These are phyloP conservation scores for Chaetomidium leptoderma DNA, from an alignment of 495 filamentous ascomycete species.

Conservation along the genomic window DNA sequence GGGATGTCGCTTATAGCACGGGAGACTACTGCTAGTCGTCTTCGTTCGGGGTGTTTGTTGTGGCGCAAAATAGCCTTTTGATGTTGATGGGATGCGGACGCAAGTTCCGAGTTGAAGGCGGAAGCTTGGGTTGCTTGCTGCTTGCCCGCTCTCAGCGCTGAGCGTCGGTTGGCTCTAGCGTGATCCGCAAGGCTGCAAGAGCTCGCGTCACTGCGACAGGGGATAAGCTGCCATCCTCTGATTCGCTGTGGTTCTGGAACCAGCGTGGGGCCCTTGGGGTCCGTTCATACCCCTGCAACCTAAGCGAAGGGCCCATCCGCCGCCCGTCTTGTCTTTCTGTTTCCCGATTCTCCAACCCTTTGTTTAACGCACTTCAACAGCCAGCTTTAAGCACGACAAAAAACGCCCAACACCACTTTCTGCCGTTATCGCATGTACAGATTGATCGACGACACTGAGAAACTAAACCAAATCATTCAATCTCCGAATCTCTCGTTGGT, in stretches of 20 bases:
- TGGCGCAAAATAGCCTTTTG: background rate
- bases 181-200: slow-evolving; percentile 27
- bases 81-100: background rate
- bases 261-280: slow-evolving; percentile 1
- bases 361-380: no score
- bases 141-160: no score
- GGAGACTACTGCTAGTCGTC: background rate
- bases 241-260: slow-evolving; percentile 12
- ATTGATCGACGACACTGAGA: no score
- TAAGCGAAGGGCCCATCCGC: background rate
- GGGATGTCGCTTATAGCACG: background rate
- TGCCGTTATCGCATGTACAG: no score
- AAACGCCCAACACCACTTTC: no score
- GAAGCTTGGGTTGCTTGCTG: slow-evolving; percentile 20
- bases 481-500: no score
- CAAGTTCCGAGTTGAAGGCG: slow-evolving; percentile 10
- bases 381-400: no score
- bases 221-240: background rate
- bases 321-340: background rate
- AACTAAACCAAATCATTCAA: no score
- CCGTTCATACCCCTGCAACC: background rate
- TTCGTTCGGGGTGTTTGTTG: background rate
- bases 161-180: slow-evolving; percentile 18
- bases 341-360: no score
- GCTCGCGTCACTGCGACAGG: slow-evolving; percentile 23